Base-by-base conservation (phyloP, 805 yeast species). In the Wickerhamiella vanderwaltii region DNA sequence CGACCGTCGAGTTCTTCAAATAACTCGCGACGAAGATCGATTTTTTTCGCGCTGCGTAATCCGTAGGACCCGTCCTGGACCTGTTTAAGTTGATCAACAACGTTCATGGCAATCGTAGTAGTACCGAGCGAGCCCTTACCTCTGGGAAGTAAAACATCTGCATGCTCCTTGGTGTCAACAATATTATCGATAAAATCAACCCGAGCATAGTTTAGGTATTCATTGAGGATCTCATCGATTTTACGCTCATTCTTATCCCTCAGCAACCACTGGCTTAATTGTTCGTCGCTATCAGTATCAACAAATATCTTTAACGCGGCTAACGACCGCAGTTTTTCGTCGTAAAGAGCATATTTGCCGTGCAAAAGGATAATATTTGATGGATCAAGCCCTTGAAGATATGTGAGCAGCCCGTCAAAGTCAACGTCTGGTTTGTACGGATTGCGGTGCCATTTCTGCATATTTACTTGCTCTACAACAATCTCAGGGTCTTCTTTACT, bases 251-350 rank as follows among this genome's bases (percentile, higher is more conserved):
- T 50, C 3, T 59, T 38, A 17, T 62, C 68, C 13, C 62, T 51
- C 38, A 54, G 40, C 18, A 63, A 78, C 80, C 91, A 75, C 48
- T 94, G 71, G n/a, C 84, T 77, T 30, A 87, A 63, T 42, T 95
- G 63, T 4, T 80, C 75, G 58, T 87, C 97, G 1, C 88, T 75
- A 59, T 87, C 96, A 47, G 85, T 72, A 49, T 83, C 91, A 12
- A 87, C 67, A 51, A 79, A 87, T 2, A 87, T 73, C 53, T 75
- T 79, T 48, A 86, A 64, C 1, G 73, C 66, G 0, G 87, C 77
- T 53, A 69, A 46, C 9, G 63, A 63, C 26, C 81, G 60, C 9
- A 87, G 58, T 15, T 63, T 64, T 34, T 63, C 61, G 55, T 83
- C 78, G 53, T 74, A 80, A 18, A 87, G 64, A 0, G 94, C 88